These are phyloP conservation scores for Calonectria hawksworthii DNA, from an alignment of 2,329 filamentous ascomycete species.

Conservation along the genomic window DNA sequence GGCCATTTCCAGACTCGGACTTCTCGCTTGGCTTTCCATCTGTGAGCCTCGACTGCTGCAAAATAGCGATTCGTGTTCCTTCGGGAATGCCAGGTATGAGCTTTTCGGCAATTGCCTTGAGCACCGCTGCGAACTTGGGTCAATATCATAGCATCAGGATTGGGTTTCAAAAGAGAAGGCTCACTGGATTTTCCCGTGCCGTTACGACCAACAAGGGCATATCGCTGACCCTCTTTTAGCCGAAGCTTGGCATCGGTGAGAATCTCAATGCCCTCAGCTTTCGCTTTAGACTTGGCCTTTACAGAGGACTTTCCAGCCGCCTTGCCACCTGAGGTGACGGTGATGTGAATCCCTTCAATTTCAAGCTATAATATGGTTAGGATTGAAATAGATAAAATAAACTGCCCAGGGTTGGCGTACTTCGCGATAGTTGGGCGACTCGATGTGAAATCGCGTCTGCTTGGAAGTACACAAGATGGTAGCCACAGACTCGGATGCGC, in stretches of 20 bases:
- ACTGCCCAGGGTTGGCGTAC: conserved; percentile 50
- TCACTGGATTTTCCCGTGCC: conserved; percentile 86
- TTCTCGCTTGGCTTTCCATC: conserved; percentile 49
- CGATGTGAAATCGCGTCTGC: conserved; percentile 76
- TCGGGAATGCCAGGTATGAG: conserved; percentile 83
- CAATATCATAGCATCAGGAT: background rate
- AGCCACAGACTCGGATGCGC: conserved; percentile 63
- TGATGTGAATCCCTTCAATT: conserved; percentile 80
- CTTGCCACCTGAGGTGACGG: conserved; percentile 65
- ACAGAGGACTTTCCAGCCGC: conserved; percentile 54
- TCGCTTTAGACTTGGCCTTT: conserved; percentile 66
- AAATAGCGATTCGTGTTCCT: conserved; percentile 73
- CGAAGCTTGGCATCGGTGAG: conserved; percentile 78
- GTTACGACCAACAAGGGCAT: conserved; percentile 85
- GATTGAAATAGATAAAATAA: background rate
- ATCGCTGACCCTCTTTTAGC: conserved; percentile 79
- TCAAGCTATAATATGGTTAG: conserved; percentile 65
- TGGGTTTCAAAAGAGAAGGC: background rate
- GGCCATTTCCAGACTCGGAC: conserved; percentile 14
- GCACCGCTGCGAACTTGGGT: conserved; percentile 66
- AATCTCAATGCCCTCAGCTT: conserved; percentile 72
- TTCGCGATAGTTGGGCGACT: conserved; percentile 68
- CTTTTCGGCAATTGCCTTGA: conserved; percentile 83
- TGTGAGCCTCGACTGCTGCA: conserved; percentile 73
- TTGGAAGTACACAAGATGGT: conserved; percentile 75